Percentiles rank a stretch among this genome's conserved stretches.
These are phyloP conservation scores for Viola odorata DNA, from an alignment of 345 rosid species.

Conservation along the genomic window DNA sequence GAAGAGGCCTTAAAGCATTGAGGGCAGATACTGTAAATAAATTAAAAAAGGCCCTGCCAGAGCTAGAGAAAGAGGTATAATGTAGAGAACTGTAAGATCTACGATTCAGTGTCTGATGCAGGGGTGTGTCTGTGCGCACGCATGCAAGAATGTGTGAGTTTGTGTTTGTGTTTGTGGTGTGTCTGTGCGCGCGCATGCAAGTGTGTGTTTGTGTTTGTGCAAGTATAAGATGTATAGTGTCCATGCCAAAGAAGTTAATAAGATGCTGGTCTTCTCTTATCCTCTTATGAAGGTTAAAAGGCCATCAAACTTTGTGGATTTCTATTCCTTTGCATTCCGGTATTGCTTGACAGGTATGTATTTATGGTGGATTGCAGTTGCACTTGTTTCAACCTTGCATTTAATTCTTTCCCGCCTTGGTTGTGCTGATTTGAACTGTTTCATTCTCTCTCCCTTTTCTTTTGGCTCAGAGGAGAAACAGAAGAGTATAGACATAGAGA, in stretches of 20 bases:
- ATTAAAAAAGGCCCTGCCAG: conserved; percentile 28
- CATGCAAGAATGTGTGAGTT: too few relatives aligned
- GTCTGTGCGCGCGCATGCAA: too few relatives aligned
- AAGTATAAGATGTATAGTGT: neutral
- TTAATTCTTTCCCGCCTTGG: neutral
- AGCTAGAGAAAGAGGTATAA: conserved; percentile 31
- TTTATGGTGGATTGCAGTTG: neutral
- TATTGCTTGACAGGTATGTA: conserved; percentile 32
- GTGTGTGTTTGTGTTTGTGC: neutral
- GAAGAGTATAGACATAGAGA: conserved; percentile 35
- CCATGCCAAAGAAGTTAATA: neutral
- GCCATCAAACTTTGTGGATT: conserved; percentile 28
- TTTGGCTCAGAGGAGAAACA: conserved; percentile 29
- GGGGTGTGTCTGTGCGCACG: too few relatives aligned
- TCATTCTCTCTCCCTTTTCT: neutral
- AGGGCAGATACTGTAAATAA: conserved; percentile 19
- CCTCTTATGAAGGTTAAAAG: conserved; percentile 23
- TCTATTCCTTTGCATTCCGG: conserved; percentile 27
- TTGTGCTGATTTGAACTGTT: neutral
- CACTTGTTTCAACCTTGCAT: neutral
- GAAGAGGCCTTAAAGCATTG: conserved; percentile 27
- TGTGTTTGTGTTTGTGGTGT: neutral
- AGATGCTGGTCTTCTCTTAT: neutral
- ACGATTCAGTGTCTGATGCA: too few relatives aligned
- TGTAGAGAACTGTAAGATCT: too few relatives aligned